Evolutionary conservation across 2,329 filamentous ascomycete species (phyloP).

Genomic region (Pyricularia pennisetigena): DNA sequence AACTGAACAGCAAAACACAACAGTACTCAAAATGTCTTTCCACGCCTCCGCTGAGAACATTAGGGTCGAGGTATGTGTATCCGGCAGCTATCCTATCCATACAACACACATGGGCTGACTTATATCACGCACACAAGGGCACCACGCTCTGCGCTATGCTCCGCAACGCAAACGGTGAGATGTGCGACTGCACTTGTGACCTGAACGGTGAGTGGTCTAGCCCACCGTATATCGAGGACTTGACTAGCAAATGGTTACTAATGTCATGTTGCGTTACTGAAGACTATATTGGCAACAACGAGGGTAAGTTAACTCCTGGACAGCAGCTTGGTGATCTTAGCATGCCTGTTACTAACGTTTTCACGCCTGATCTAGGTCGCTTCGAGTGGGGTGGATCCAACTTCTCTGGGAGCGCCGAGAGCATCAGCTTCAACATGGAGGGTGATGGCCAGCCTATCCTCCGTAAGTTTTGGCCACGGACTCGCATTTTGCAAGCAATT

Average conservation of each 20-base stretch:
- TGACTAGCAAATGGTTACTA: neutral
- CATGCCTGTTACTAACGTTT: neutral
- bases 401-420: constrained; percentile 35
- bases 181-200: neutral
- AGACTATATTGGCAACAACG: constrained; percentile 2
- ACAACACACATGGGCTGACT: neutral
- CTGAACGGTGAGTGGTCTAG: neutral
- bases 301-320: neutral
- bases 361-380: constrained; percentile 16
- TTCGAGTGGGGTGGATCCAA: constrained; percentile 33
- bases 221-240: neutral
- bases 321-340: neutral
- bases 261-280: neutral
- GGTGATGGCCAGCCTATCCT: constrained; percentile 41
- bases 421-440: constrained; percentile 38
- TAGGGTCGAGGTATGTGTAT: neutral
- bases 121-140: neutral
- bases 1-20: neutral
- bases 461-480: constrained; percentile 16
- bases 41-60: constrained; percentile 1
- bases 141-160: neutral
- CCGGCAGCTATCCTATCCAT: neutral
- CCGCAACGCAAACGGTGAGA: neutral
- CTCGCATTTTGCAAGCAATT: neutral
- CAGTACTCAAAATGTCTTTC: constrained; percentile 4